Evolutionary conservation across 2,329 filamentous ascomycete species (phyloP).

Genomic region (Phyllosticta citrichinensis): DNA sequence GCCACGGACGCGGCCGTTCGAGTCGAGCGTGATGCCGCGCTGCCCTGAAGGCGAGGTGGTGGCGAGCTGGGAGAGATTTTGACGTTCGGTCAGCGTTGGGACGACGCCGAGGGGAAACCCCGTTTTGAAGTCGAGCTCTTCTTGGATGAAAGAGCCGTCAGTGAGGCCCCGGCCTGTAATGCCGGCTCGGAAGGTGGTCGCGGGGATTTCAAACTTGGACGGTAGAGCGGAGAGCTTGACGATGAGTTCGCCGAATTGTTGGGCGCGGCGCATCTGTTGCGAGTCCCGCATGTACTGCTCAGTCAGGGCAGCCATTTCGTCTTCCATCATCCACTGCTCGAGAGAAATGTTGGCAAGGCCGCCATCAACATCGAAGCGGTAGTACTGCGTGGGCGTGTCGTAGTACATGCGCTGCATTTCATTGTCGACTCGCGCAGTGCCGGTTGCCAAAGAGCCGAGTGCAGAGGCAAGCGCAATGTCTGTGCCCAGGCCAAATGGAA

Average conservation of each 20-base stretch:
- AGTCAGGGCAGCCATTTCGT: conserved; percentile 30
- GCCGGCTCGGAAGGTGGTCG: conserved; percentile 23
- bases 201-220: conserved; percentile 25
- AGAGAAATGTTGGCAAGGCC: conserved; percentile 28
- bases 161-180: conserved; percentile 22
- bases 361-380: conserved; percentile 31
- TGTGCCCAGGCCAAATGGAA: conserved; percentile 29
- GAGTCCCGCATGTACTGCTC: conserved; percentile 30
- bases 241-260: conserved; percentile 25
- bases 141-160: conserved; percentile 21
- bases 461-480: conserved; percentile 28
- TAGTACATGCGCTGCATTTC: conserved; percentile 33
- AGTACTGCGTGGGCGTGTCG: conserved; percentile 26
- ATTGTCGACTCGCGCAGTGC: conserved; percentile 30
- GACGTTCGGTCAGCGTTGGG: conserved; percentile 16
- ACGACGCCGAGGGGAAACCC: conserved; percentile 21
- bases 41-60: conserved; percentile 21
- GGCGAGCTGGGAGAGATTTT: conserved; percentile 18
- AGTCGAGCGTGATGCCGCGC: conserved; percentile 21
- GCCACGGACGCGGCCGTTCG: conserved; percentile 18
- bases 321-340: conserved; percentile 33
- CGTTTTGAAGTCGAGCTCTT: conserved; percentile 30
- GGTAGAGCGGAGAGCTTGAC: conserved; percentile 27
- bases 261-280: conserved; percentile 21
- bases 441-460: conserved; percentile 28